phyloP scores from a whole-genome alignment of 768 basidiomycete genomes.

The Boletus patriciae region DNA sequence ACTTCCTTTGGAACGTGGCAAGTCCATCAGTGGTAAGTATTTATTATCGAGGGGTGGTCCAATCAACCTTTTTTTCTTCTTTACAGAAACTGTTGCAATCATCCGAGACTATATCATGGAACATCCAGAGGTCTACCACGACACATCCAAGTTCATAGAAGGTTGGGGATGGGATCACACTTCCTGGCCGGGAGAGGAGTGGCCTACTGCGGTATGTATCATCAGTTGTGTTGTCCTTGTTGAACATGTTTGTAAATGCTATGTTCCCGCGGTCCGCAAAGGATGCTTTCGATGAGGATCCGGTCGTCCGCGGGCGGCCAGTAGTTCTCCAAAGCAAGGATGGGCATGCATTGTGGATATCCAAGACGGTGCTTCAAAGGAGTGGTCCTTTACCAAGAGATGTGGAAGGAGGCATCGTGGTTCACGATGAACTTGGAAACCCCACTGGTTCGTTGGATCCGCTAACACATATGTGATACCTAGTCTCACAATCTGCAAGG shows the following conservation, averaged over 20 bases:
- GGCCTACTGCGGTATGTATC: constrained; percentile 67
- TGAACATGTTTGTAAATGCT: neutral
- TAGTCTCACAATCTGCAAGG: constrained; percentile 40
- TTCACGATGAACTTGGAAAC: constrained; percentile 61
- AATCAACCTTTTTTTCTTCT: neutral
- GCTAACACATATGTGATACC: constrained; percentile 2
- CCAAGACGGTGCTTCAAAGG: constrained; percentile 53
- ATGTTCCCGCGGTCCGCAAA: constrained; percentile 29
- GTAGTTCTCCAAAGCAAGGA: constrained; percentile 85
- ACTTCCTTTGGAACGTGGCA: constrained; percentile 63
- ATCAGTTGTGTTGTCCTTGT: neutral
- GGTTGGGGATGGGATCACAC: constrained; percentile 96
- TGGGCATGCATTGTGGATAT: constrained; percentile 88
- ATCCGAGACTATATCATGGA: constrained; percentile 60
- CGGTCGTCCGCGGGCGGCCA: constrained; percentile 62
- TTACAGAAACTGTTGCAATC: constrained; percentile 62
- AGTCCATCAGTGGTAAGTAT: constrained; percentile 52
- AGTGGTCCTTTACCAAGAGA: constrained; percentile 63
- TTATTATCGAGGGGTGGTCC: neutral
- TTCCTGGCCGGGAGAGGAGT: constrained; percentile 55
- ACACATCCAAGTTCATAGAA: constrained; percentile 62
- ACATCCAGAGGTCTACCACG: constrained; percentile 54
- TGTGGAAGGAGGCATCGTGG: constrained; percentile 79
- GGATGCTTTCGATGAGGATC: constrained; percentile 73
- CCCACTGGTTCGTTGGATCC: constrained; percentile 59